Evolutionary conservation across 805 yeast species (phyloP), one percentile per base, ranked within the genome.

Genomic region (Candida dendrica): DNA sequence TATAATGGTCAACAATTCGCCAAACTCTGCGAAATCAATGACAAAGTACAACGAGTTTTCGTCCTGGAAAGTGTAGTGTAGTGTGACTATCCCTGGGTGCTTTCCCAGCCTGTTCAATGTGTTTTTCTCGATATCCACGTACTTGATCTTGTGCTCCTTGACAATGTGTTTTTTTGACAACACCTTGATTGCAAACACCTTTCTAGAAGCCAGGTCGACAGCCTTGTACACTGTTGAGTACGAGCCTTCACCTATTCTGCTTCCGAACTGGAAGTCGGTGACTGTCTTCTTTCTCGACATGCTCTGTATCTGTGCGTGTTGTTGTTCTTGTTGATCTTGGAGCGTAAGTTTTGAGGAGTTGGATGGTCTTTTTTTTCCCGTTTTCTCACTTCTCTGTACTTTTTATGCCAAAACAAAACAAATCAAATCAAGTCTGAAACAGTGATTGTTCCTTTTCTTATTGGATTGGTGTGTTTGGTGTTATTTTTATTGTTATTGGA

Each of bases 21-120:
- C 98, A 53, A 89, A 87, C 45, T 91, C 84, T 2, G 98, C 98
- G 58, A 81, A 85, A 61, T 93, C 98, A 41, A 93, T 75, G 31
- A 91, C 98, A 61, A 90, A 93, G 59, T 88, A 93, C 32, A 93
- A 67, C 29, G 88, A 81, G 45, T 79, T 75, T 36, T 85, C 87
- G 60, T 93, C 98, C 61, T 93, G 98, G 64, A 93, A 93, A 1
- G 98, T 93, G 63, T 85, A 93, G 63, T 87, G 86, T 37, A 93
- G 67, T 38, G 90, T 85, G 17, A 93, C 95, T 24, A 93, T 84
- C 1, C 98, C 98, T 0, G 97, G 96, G 58, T 93, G 98, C 42
- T 82, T 81, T 3, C 96, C 96, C 47, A 93, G 67, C 19, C 91
- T 65, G 61, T 89, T 90, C 47, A 93, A 66, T 1, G 97, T 87